These are phyloP conservation scores for Geranium rotundifolium DNA, from an alignment of 345 rosid genomes.

Conservation along the genomic window DNA sequence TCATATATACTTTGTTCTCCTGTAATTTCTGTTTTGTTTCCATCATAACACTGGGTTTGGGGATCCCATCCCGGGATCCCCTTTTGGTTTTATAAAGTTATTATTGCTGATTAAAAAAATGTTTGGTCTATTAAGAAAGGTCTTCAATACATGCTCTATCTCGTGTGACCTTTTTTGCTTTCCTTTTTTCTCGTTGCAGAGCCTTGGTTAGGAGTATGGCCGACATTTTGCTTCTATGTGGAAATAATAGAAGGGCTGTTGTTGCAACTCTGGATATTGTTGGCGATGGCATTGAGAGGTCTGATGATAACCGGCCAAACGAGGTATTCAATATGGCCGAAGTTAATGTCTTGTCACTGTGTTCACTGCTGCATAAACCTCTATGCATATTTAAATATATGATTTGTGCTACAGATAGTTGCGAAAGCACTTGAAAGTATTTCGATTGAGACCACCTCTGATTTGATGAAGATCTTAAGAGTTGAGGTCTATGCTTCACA, in stretches of 20 bases:
- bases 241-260: slow-evolving; percentile 56
- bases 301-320: slow-evolving; percentile 22
- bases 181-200: slow-evolving; percentile 21
- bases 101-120: too few species aligned
- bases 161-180: background rate
- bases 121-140: background rate
- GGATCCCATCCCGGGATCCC: too few species aligned
- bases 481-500: slow-evolving; percentile 44
- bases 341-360: background rate
- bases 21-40: too few species aligned
- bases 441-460: slow-evolving; percentile 68
- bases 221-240: slow-evolving; percentile 85
- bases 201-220: slow-evolving; percentile 85
- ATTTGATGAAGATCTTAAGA: slow-evolving; percentile 64
- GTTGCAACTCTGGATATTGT: slow-evolving; percentile 42
- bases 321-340: slow-evolving; percentile 31
- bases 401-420: slow-evolving; percentile 27
- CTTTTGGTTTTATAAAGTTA: too few species aligned
- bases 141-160: background rate
- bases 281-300: slow-evolving; percentile 22
- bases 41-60: too few species aligned
- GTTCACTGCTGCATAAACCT: background rate
- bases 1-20: too few species aligned
- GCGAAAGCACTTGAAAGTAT: slow-evolving; percentile 52
- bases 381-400: background rate